Base-by-base conservation (phyloP, 1,284 basidiomycete species). In the Cerrena zonata region DNA sequence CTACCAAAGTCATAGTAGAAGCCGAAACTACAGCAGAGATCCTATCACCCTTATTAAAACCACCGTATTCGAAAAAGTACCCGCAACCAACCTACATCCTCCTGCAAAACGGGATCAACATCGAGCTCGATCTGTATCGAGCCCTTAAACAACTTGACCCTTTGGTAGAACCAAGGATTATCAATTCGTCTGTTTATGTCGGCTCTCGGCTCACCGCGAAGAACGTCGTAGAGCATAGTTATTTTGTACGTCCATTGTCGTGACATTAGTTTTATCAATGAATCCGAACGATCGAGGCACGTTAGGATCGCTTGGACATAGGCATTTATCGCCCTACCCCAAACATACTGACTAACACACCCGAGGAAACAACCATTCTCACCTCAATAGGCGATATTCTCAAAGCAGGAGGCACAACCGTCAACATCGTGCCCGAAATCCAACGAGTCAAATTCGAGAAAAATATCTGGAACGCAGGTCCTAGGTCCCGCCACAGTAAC, bases 1-100 rank as follows among this genome's bases (percentile, higher is more conserved):
- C 82, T 1, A 87, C 85, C 2, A 91, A 91, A 62, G 80, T 81
- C 3, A 68, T 91, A 2, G 88, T 89, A 0, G 89, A 91, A 58
- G 64, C 86, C 18, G 61, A 69, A 1, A 75, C 74, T 12, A 88
- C 82, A 3, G 69, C 83, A 0, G 63, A 68, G 12, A 66, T 90
- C 12, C 74, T 91, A 15, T 67, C 71, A 19, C 80, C 86, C 1
- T 68, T 86, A 1, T 69, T 91, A 23, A 70, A 73, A 0, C 53
- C 70, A 1, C 69, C 74, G 1, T 84, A 84, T 58, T 61, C 69
- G 3, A 72, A 75, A 4, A 59, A 60, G 15, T 67, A 75, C 54
- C 56, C 67, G 2, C 79, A 82, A 56, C 81, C 80, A 0, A 77
- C 76, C 1, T 86, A 85, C 57, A 79, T 86, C 2, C 63, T 91